These are phyloP conservation scores for Heliosperma pusillum DNA, from an alignment of 148 eudicot species.

Conservation along the genomic window DNA sequence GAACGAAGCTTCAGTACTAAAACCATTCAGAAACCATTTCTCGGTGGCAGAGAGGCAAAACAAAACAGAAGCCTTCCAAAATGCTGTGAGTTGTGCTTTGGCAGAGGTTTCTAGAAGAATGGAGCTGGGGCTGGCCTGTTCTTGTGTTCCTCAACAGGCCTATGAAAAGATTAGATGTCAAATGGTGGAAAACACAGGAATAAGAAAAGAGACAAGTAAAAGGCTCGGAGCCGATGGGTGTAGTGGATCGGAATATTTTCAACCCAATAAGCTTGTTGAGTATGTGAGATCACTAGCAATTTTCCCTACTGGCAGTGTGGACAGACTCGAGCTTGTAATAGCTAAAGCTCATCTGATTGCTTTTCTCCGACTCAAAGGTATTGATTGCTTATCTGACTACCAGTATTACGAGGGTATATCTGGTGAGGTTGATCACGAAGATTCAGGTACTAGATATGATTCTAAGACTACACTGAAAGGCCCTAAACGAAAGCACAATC, in stretches of 20 bases:
- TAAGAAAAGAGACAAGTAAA: conserved; percentile 53
- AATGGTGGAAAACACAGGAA: conserved; percentile 67
- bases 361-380: conserved; percentile 54
- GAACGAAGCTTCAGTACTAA: conserved; percentile 68
- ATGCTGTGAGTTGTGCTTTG: conserved; percentile 75
- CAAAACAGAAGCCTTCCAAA: conserved; percentile 65
- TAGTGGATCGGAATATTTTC: conserved; percentile 41
- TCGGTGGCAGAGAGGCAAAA: conserved; percentile 73
- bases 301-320: conserved; percentile 44
- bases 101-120: conserved; percentile 78
- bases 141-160: conserved; percentile 57
- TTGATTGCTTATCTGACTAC: conserved; percentile 43
- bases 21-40: conserved; percentile 70
- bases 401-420: conserved; percentile 40
- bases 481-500: conserved; percentile 51
- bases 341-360: conserved; percentile 79
- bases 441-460: conserved; percentile 26
- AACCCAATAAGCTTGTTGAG: conserved; percentile 55
- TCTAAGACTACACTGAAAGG: conserved; percentile 30
- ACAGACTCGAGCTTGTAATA: conserved; percentile 53
- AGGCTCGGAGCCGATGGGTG: conserved; percentile 52
- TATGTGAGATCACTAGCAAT: conserved; percentile 59
- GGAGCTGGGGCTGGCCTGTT: conserved; percentile 75
- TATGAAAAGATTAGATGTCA: conserved; percentile 54
- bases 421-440: conserved; percentile 34